phyloP scores from a whole-genome alignment of 2,329 filamentous ascomycete genomes.

The Aspergillus ochraceoroseus region DNA sequence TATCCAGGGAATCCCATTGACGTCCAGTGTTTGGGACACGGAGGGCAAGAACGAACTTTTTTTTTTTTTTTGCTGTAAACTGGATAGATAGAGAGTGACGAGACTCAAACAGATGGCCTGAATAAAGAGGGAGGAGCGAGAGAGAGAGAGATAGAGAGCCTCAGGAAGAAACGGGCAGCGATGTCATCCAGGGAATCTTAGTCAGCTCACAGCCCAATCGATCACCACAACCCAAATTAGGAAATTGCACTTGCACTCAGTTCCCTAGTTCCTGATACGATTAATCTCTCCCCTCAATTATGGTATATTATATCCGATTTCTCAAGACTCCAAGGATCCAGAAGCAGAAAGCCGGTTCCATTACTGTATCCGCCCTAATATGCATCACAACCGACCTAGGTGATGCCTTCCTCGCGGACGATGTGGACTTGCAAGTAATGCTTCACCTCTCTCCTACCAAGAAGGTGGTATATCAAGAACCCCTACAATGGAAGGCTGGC shows the following conservation, averaged over 20 bases:
- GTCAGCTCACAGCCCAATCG: constrained; percentile 24
- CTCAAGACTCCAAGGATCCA: constrained; percentile 56
- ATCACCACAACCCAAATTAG: too few species aligned
- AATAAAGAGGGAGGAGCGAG: constrained; percentile 6
- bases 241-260: too few species aligned
- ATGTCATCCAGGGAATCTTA: constrained; percentile 27
- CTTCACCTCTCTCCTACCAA: constrained; percentile 20
- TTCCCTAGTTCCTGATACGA: too few species aligned
- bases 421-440: constrained; percentile 31
- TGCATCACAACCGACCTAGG: constrained; percentile 67
- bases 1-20: constrained; percentile 18
- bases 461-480: constrained; percentile 23
- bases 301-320: constrained; percentile 63
- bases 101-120: constrained; percentile 17
- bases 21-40: background rate
- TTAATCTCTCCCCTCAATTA: too few species aligned
- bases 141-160: constrained; percentile 13
- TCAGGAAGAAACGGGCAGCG: constrained; percentile 19
- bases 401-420: constrained; percentile 55
- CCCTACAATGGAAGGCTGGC: constrained; percentile 32
- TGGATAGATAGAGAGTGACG: too few species aligned
- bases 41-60: background rate
- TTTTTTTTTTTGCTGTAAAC: too few species aligned
- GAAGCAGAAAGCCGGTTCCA: constrained; percentile 40
- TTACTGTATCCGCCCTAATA: constrained; percentile 50